Evolutionary conservation across 495 filamentous ascomycete species (phyloP), one percentile per base, ranked within the genome.

Genomic region (Podospora conica): DNA sequence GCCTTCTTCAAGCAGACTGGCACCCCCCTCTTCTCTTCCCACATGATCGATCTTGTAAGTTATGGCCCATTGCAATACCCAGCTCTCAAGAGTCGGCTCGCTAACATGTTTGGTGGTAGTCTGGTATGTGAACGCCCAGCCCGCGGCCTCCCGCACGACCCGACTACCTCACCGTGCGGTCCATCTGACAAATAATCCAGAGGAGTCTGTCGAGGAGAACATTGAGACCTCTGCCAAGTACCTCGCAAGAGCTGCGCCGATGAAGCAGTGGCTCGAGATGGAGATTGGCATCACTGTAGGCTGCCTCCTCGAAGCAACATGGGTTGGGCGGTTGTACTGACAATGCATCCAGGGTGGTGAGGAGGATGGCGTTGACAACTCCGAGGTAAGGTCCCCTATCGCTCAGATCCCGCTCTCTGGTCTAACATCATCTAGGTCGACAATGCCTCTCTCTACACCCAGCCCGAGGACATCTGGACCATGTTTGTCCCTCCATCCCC

Each of bases 211-310:
- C 61, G 86, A 94, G 40, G 88, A 83, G 77, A 99, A 99, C 87
- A 94, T 99, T 72, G 69, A 86, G 67, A 96, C 91, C 71, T 97
- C 93, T 65, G 90, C 88, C 74, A 85, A 88, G 74, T 97, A 98
- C 84, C 84, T 97, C 48, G 89, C 96, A 86, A 87, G 93, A 68
- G 90, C 88, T 68, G 90, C 91, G 53, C 92, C 93, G 63, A 90
- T 97, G 91, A 96, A 96, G 83, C 92, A 97, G 78, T 99, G 92
- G 91, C 86, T 99, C 63, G 95, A 99, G 85, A 99, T 98, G 95
- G 91, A 93, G 68, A 75, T 77, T 40, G 72, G 75, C 21, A 75
- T 77, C 68, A 74, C 75, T 23, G 64, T 66, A 23, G 62, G 90
- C 85, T 90, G 94, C 40, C 40, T 15, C 8, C 40, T 48, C 40